Base-by-base conservation (phyloP, 2,329 filamentous ascomycete species). In the Cercospora sp. region DNA sequence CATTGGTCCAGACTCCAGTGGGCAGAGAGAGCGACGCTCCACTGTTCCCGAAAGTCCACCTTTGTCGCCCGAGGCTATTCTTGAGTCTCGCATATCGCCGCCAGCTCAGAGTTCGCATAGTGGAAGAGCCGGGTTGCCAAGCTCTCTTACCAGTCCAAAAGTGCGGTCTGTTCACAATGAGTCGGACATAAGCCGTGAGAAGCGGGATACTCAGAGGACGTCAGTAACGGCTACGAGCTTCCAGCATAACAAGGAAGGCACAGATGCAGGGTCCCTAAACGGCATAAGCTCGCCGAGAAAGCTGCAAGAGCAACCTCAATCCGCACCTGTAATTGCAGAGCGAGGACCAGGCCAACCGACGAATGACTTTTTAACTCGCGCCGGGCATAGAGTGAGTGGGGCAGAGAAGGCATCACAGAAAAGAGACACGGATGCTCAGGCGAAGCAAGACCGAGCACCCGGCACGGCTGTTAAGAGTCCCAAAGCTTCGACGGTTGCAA, bases 1-100 rank as follows among this genome's bases (percentile, higher is more conserved):
- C 18, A 23, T 0, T 1, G 45, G 10, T 23, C 12, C 45, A 23
- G 45, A 20, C 4, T 51, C 45, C 18, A 51, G 20, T 51, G 45
- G 10, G 18, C 45, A 20, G 20, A 58, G n/a, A 58, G 40, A 53
- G 30, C 63, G 63, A 26, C 63, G 26, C 12, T 53, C 63, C 8
- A 65, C 55, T 23, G 51, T 65, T 7, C 57, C 57, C 20, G 63
- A 65, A 60, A 65, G 57, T 45, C 63, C 63, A 10, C 63, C 55
- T 9, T 5, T 65, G 23, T 65, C 57, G 26, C 57, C 63, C 36
- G 23, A 31, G 16, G 45, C 45, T 51, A 13, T 4, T 4, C 1
- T 12, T 23, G 45, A 51, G 18, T 23, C 18, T 20, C 45, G 18
- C 2, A 51, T 9, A 51, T 23, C 45, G 45, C 20, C 18, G 18